Evolutionary conservation across 768 basidiomycete species (phyloP), one percentile per base, ranked within the genome.

Genomic region (Termitomyces sp.): DNA sequence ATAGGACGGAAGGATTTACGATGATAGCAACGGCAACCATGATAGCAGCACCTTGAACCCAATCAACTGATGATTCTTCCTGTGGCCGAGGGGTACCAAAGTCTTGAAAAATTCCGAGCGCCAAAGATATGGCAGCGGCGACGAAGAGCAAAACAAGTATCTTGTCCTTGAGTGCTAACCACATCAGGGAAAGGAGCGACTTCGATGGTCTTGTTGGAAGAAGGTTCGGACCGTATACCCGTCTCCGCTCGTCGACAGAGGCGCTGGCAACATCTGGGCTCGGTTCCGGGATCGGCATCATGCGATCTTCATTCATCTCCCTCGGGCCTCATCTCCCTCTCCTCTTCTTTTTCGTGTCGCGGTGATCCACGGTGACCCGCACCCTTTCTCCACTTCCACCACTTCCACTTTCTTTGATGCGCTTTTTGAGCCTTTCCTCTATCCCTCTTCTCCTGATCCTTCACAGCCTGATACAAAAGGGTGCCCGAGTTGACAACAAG

Each of bases 1-100:
- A 27, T 24, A 20, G 5, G 37, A 14, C 39, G 39, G 18, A 37
- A 39, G 36, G 6, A 75, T 84, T 56, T 73, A 88, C 88, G 26
- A 92, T 89, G 47, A 92, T 89, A 40, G 79, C 64, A 36, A 91
- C 83, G 0, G 89, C 89, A 43, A 88, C 79, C 66, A 91, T 82
- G 60, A 91, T 91, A 0, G 89, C 86, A 13, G 91, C 89, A 55
- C 88, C 96, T 75, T 98, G 96, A 0, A 98, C 95, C 95, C 96
- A 98, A 65, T 98, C 94, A 16, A 98, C 92, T 18, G 86, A 85
- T 2, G 95, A 87, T 45, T 88, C 79, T 44, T 78, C 82, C 37
- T 74, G 75, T 1, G 74, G 61, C 10, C 84, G 77, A 5, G 82
- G 81, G 0, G 84, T 75, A 14, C 95, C 96, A 68, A 98, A 89